Evolutionary conservation across 129 eudicot genomes (phyloP).

Genomic region (Saposhnikovia divaricata): DNA sequence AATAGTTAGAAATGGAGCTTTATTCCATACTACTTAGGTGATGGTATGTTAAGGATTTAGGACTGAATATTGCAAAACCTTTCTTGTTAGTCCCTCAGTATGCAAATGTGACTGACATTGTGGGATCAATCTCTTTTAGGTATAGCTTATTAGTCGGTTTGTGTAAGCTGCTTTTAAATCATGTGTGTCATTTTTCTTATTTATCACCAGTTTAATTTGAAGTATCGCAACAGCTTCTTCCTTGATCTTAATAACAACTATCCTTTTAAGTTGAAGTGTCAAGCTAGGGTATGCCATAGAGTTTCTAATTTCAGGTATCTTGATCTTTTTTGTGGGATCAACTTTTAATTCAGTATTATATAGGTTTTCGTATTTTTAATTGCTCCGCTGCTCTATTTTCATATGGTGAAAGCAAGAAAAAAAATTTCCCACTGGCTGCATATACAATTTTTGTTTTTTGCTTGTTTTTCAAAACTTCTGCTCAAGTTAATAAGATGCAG

Average conservation of each 20-base stretch:
- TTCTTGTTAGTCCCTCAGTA: background rate
- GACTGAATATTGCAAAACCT: background rate
- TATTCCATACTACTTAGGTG: background rate
- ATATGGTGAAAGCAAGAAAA: background rate
- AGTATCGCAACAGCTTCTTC: background rate
- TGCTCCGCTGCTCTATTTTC: background rate
- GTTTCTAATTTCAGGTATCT: background rate
- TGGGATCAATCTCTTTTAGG: background rate
- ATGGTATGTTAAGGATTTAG: background rate
- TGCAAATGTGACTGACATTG: background rate
- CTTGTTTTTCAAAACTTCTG: background rate
- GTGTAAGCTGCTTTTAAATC: background rate
- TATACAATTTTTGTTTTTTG: background rate
- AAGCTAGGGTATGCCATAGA: background rate
- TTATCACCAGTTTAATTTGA: background rate
- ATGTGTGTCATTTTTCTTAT: background rate
- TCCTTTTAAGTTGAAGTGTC: background rate
- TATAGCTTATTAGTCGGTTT: background rate
- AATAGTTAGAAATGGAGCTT: background rate
- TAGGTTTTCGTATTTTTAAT: background rate
- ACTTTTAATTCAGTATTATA: background rate
- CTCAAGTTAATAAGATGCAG: background rate
- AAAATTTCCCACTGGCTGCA: background rate
- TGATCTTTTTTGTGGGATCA: background rate
- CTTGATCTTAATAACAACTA: background rate